Evolutionary conservation across 1,284 basidiomycete species (phyloP), one percentile per base, ranked within the genome.

Genomic region (Blastosporella zonata): DNA sequence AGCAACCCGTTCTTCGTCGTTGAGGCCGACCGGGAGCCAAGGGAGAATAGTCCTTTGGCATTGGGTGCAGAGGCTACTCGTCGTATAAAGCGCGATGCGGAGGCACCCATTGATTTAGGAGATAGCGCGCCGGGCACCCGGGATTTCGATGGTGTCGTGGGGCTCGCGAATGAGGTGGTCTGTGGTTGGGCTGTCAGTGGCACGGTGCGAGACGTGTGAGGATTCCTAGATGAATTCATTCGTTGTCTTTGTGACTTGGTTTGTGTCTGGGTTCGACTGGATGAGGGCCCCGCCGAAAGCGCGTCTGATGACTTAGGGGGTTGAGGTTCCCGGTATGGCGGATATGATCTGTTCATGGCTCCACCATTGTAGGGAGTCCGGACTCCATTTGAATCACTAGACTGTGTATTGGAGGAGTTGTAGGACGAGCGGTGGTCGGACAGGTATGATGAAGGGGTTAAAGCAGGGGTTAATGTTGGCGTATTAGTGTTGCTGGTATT

Each of bases 41-140:
- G 68, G 40, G 78, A 73, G 65, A 96, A 94, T 17, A 97, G 74
- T 35, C 87, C 88, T 67, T 98, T 99, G 40, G 93, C 87, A 65
- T 98, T 98, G 1, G 96, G 96, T 1, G 95, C 95, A 18, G 93
- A 97, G 1, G 95, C 93, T 37, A 98, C 96, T 33, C 96, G 84
- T 43, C 96, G 85, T 33, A 99, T 83, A 68, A 97, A 93, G 23
- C 93, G 83, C 42, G 86, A 79, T 6, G 90, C 87, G 1, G 82
- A 81, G 13, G 82, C 81, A 38, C 81, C 72, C 66, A 88, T 75
- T 13, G 77, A 73, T 61, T 78, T 84, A 29, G 86, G 81, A 6
- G 80, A 83, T 27, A 86, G 68, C 15, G 71, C 68, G 44, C 59
- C 67, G 47, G 67, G 67, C 6, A 57, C 55, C 44, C 65, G 63